A percentile compares a stretch with the other conserved stretches of the same genome.
Evolutionary conservation across 306 rosid species (phyloP).

Genomic region (Lathyrus sativus): DNA sequence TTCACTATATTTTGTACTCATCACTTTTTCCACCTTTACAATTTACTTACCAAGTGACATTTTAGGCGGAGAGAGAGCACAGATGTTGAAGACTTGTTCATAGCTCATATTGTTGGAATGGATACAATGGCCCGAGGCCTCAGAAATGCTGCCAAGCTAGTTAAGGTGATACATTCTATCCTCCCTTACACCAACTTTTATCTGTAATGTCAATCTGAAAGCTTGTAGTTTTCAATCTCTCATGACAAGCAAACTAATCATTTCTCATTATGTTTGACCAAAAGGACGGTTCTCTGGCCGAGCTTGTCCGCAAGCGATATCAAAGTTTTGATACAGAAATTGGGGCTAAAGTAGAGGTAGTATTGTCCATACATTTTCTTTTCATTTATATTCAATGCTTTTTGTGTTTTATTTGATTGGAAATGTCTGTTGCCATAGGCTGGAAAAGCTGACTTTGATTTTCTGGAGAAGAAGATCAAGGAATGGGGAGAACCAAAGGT

Average conservation of each 20-base stretch:
- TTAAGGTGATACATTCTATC: constrained; percentile 55
- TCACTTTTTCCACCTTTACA: not conserved
- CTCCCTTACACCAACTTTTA: not conserved
- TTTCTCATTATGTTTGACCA: constrained; percentile 35
- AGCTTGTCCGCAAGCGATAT: constrained; percentile 81
- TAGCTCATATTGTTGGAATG: constrained; percentile 88
- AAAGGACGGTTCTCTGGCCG: constrained; percentile 82
- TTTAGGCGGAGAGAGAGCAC: constrained; percentile 93
- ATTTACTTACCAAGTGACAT: constrained; percentile 19
- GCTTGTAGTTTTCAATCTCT: constrained; percentile 18
- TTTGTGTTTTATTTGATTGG: constrained; percentile 31
- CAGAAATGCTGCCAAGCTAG: constrained; percentile 72
- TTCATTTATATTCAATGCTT: constrained; percentile 23
- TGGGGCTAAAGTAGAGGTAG: constrained; percentile 81
- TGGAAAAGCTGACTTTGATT: constrained; percentile 89
- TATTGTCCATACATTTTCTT: not conserved
- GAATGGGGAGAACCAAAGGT: constrained; percentile 93
- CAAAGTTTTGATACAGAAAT: constrained; percentile 79
- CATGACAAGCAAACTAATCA: constrained; percentile 19
- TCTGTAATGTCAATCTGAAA: constrained; percentile 15
- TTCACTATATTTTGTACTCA: constrained; percentile 8
- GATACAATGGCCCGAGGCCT: constrained; percentile 94
- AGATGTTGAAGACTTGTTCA: constrained; percentile 91
- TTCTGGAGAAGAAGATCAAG: constrained; percentile 78
- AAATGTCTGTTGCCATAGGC: constrained; percentile 54